Percentiles rank a stretch among this genome's conserved stretches.
Conservation (phyloP, 148 eudicot genomes). For the Rhododendron mucronatum region DNA sequence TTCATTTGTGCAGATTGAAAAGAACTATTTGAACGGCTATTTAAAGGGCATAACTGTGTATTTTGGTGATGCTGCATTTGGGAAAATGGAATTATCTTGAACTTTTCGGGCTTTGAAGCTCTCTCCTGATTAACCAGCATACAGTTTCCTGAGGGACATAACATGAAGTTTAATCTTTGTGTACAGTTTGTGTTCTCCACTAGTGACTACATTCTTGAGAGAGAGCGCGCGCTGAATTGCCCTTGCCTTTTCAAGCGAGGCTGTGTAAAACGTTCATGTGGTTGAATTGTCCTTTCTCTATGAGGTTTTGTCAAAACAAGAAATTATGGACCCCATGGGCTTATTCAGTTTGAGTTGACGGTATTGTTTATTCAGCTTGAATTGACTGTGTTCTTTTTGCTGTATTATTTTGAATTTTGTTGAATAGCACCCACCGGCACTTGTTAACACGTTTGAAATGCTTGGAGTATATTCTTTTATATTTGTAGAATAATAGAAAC, state of each 20-base stretch:
- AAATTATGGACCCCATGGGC: not conserved
- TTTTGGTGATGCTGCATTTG: conserved; percentile 19
- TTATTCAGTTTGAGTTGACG: not conserved
- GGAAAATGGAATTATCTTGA: not conserved
- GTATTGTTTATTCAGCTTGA: not conserved
- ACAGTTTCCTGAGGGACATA: not conserved
- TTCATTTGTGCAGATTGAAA: conserved; percentile 30
- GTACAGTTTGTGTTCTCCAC: not conserved
- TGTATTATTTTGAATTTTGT: not conserved
- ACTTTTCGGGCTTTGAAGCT: not conserved
- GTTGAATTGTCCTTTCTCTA: not conserved
- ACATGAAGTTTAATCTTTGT: not conserved
- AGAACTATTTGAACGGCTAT: conserved; percentile 20
- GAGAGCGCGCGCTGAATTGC: not conserved
- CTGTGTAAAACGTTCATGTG: not conserved
- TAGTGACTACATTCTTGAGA: no score
- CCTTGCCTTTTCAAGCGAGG: not conserved
- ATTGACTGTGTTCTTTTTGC: not conserved
- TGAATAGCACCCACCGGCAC: not conserved
- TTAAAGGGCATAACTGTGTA: conserved; percentile 39
- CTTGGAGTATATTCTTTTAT: not conserved
- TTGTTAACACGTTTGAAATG: not conserved
- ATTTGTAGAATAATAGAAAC: no score
- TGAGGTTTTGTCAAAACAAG: not conserved
- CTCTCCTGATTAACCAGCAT: not conserved